These are phyloP conservation scores for Neurospora sp. DNA, from an alignment of 2,329 filamentous ascomycete species.

Conservation along the genomic window DNA sequence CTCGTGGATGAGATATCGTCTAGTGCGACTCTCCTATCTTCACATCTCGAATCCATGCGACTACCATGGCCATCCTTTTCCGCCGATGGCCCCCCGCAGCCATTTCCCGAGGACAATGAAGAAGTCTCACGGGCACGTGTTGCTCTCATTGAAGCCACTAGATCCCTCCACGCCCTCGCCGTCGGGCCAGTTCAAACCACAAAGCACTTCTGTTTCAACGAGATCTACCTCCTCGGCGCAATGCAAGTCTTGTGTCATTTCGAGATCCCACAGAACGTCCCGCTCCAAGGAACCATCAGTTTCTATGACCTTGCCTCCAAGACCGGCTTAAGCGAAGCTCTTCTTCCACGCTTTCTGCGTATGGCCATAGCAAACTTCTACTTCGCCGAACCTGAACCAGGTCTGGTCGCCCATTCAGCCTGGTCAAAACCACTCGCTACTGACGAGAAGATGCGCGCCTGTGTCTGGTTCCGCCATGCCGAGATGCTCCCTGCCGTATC, in stretches of 20 bases:
- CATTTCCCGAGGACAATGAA: constrained; percentile 1
- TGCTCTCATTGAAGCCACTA: constrained; percentile 8
- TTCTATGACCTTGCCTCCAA: constrained; percentile 4
- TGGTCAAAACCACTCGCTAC: constrained; percentile 5
- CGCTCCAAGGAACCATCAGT: not conserved
- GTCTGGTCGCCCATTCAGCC: constrained; percentile 7
- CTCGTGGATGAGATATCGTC: constrained; percentile 6
- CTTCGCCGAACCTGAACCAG: constrained; percentile 5
- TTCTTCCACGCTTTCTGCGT: constrained; percentile 6
- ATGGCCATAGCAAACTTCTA: constrained; percentile 10
- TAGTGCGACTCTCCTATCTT: not conserved
- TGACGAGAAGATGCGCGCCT: constrained; percentile 9
- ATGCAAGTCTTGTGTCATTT: constrained; percentile 10
- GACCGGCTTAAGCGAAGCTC: constrained; percentile 3
- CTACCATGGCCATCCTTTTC: constrained; percentile 8
- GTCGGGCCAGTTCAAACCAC: constrained; percentile 6
- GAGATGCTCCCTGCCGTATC: constrained; percentile 7
- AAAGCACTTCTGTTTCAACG: constrained; percentile 3
- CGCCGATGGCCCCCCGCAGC: constrained; percentile 2
- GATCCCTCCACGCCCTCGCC: constrained; percentile 7
- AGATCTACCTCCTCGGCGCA: constrained; percentile 4
- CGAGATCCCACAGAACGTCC: constrained; percentile 6
- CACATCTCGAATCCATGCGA: not conserved
- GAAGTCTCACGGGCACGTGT: constrained; percentile 1
- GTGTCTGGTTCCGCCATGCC: constrained; percentile 6